phyloP scores from a whole-genome alignment of 2,329 filamentous ascomycete genomes.

The Drechslerella coelobrocha region DNA sequence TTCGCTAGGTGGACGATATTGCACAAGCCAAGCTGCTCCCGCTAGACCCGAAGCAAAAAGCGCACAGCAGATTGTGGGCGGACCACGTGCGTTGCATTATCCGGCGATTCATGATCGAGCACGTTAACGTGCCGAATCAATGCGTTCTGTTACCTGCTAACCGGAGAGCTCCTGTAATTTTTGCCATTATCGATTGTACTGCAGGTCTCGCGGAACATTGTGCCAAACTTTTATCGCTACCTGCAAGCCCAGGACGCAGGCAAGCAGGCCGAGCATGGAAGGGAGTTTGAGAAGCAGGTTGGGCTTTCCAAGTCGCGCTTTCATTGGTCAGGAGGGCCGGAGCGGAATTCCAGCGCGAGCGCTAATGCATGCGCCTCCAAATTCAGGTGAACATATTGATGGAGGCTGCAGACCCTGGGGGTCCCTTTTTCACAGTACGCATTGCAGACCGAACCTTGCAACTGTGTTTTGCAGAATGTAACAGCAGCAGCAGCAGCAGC shows the following conservation, averaged over 20 bases:
- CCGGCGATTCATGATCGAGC: neutral
- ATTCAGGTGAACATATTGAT: conserved; percentile 57
- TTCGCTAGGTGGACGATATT: conserved; percentile 74
- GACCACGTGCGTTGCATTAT: conserved; percentile 67
- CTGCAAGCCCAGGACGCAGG: conserved; percentile 69
- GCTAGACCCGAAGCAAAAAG: conserved; percentile 70
- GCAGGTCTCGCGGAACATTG: conserved; percentile 76
- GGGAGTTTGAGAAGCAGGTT: conserved; percentile 72
- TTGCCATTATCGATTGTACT: conserved; percentile 10
- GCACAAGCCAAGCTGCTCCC: conserved; percentile 71
- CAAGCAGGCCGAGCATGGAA: conserved; percentile 67
- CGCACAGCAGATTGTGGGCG: conserved; percentile 78
- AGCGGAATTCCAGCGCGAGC: conserved; percentile 35
- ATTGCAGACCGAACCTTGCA: conserved; percentile 3
- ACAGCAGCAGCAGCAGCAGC: conserved; percentile 9
- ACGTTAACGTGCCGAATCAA: neutral
- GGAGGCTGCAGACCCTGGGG: conserved; percentile 56
- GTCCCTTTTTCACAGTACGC: conserved; percentile 54
- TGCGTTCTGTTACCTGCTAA: conserved; percentile 14
- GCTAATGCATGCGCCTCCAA: conserved; percentile 31
- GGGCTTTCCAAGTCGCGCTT: conserved; percentile 57
- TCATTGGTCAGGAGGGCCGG: conserved; percentile 34
- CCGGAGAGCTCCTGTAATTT: conserved; percentile 6
- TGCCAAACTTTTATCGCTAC: conserved; percentile 77
- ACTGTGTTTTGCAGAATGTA: conserved; percentile 23